Percentiles rank a stretch among this genome's conserved stretches.
phyloP scores from a whole-genome alignment of 78 protist genomes.

The Dictyostelium discoideum region DNA sequence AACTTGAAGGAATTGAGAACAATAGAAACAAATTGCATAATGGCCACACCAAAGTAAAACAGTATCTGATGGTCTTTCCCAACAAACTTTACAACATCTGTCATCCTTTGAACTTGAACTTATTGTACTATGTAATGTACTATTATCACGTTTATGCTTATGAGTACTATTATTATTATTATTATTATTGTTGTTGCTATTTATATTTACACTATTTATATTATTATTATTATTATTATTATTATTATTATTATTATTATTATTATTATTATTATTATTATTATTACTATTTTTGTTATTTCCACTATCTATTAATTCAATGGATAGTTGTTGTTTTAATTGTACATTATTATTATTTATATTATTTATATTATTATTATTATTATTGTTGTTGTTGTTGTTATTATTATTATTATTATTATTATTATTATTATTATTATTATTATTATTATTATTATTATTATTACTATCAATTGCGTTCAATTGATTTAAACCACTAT shows the following conservation, averaged over 20 bases:
- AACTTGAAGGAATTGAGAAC: constrained; percentile 25
- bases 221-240: not conserved
- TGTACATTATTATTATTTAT: not conserved
- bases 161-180: not conserved
- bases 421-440: not conserved
- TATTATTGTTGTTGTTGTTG: not conserved
- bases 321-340: not conserved
- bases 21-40: constrained; percentile 25
- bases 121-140: constrained; percentile 50
- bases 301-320: too few relatives aligned
- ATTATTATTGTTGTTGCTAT: not conserved
- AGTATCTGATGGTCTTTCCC: constrained; percentile 67
- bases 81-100: constrained; percentile 51
- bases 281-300: not conserved
- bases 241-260: not conserved
- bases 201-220: not conserved
- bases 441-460: not conserved
- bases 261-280: not conserved
- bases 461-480: not conserved
- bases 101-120: constrained; percentile 30
- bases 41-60: constrained; percentile 65
- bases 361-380: not conserved
- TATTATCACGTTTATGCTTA: constrained; percentile 22
- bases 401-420: not conserved
- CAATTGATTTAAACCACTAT: not conserved